Evolutionary conservation across 306 rosid genomes (phyloP).

Genomic region (Pueraria montana): DNA sequence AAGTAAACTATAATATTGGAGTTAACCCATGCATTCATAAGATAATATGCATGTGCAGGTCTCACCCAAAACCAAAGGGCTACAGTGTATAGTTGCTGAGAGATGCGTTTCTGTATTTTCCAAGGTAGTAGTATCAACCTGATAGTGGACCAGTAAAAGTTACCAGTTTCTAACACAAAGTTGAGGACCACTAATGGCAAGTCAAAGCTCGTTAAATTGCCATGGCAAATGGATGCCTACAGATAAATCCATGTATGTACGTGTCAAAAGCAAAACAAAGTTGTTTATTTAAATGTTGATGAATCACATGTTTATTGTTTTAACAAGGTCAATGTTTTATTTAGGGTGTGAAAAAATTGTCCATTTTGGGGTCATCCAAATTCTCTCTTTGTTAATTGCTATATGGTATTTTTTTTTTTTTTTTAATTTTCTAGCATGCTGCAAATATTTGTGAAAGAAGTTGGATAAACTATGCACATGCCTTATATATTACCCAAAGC

Average conservation of each 20-base stretch:
- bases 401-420: neutral
- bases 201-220: neutral
- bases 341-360: neutral
- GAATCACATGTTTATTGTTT: slow-evolving; percentile 4
- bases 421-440: neutral
- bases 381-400: slow-evolving; percentile 26
- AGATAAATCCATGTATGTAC: slow-evolving; percentile 35
- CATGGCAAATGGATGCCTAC: slow-evolving; percentile 30
- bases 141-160: slow-evolving; percentile 14
- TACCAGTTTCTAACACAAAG: slow-evolving; percentile 1
- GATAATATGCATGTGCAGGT: slow-evolving; percentile 41
- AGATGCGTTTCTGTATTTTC: slow-evolving; percentile 33
- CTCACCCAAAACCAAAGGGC: slow-evolving; percentile 36
- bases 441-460: slow-evolving; percentile 9
- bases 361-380: neutral
- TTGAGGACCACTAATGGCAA: neutral
- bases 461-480: slow-evolving; percentile 18
- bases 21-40: slow-evolving; percentile 13
- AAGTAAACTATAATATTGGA: no score
- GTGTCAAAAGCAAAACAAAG: slow-evolving; percentile 20
- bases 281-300: neutral
- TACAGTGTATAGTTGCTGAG: neutral
- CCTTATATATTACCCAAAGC: neutral
- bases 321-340: neutral
- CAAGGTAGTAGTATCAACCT: slow-evolving; percentile 33